Conservation (phyloP, 1,284 basidiomycete species). For the Ganoderma sinense region DNA sequence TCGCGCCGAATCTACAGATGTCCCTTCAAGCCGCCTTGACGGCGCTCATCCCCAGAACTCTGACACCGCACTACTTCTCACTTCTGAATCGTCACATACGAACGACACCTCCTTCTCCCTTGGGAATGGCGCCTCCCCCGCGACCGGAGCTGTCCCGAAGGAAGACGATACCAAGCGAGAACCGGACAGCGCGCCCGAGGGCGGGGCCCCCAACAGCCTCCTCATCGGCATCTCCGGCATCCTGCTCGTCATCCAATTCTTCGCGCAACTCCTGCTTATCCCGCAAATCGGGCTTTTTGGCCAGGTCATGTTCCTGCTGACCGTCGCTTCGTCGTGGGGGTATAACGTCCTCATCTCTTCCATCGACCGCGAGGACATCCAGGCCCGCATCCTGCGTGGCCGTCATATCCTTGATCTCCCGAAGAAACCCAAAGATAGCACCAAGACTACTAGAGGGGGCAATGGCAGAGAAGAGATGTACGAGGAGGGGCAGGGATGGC, state of each 20-base stretch:
- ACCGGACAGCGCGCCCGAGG: background rate
- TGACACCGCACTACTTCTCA: too few species aligned
- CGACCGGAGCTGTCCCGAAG: too few species aligned
- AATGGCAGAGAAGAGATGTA: too few species aligned
- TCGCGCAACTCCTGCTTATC: conserved; percentile 28
- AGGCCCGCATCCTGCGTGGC: conserved; percentile 25
- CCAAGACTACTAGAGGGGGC: too few species aligned
- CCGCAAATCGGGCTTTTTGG: conserved; percentile 29
- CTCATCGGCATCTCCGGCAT: conserved; percentile 22
- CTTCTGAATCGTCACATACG: too few species aligned
- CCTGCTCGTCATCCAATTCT: conserved; percentile 29
- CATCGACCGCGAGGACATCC: conserved; percentile 29
- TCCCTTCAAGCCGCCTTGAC: too few species aligned
- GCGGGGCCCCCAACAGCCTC: background rate
- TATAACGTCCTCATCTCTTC: conserved; percentile 30
- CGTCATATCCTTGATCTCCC: background rate
- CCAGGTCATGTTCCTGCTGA: conserved; percentile 30
- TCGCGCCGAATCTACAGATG: background rate
- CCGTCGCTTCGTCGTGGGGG: conserved; percentile 27
- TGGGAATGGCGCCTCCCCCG: too few species aligned
- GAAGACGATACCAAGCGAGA: background rate
- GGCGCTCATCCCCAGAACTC: too few species aligned
- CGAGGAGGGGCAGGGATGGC: too few species aligned
- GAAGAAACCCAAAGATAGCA: too few species aligned
- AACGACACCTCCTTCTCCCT: background rate